Evolutionary conservation across 2,329 filamentous ascomycete species (phyloP).

Genomic region (Beauveria australis): DNA sequence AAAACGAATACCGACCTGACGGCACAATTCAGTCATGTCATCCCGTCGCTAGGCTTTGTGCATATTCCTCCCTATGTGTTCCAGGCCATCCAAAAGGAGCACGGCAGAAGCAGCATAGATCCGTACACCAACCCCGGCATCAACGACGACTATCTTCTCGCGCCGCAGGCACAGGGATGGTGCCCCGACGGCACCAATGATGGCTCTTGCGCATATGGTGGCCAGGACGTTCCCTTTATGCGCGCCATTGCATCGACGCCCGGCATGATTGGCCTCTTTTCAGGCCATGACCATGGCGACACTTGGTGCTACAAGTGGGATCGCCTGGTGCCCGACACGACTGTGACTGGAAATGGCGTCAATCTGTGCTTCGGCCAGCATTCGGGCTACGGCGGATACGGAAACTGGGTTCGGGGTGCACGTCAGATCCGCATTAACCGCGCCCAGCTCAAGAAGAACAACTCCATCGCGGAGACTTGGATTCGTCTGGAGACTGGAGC

Average conservation of each 20-base stretch:
- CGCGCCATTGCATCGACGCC: constrained; percentile 44
- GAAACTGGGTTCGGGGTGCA: constrained; percentile 52
- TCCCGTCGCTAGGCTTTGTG: constrained; percentile 40
- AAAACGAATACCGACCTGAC: constrained; percentile 23
- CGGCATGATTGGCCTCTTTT: constrained; percentile 51
- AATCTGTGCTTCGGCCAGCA: constrained; percentile 55
- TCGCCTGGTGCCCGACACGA: constrained; percentile 25
- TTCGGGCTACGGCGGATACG: constrained; percentile 63
- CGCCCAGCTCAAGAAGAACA: constrained; percentile 24
- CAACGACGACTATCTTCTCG: constrained; percentile 34
- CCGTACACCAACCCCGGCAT: constrained; percentile 33
- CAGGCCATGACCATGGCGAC: constrained; percentile 59
- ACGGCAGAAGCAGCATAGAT: constrained; percentile 24
- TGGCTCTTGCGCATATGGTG: constrained; percentile 33
- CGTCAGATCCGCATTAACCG: constrained; percentile 45
- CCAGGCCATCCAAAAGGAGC: constrained; percentile 27
- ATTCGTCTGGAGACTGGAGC: constrained; percentile 50
- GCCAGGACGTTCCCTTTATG: constrained; percentile 56
- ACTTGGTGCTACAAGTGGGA: constrained; percentile 50
- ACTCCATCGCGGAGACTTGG: constrained; percentile 46
- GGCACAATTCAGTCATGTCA: constrained; percentile 22
- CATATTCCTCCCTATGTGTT: constrained; percentile 40
- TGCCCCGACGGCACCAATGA: constrained; percentile 31
- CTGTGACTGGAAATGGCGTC: constrained; percentile 33
- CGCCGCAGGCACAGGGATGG: constrained; percentile 36